phyloP scores from a whole-genome alignment of 78 protist species.

The Bigelowiella natans region DNA sequence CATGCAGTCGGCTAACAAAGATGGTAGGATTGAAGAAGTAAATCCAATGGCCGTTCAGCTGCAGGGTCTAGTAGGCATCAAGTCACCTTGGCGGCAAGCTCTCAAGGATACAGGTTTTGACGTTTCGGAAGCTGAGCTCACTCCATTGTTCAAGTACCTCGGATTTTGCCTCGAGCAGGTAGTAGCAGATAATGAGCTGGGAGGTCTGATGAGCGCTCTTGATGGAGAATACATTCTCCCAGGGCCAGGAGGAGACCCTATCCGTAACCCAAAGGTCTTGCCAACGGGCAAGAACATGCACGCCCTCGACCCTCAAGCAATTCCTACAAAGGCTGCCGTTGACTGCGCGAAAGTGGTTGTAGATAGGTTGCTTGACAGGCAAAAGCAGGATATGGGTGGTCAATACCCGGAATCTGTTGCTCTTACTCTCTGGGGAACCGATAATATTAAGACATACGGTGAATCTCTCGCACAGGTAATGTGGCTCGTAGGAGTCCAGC shows the following conservation, averaged over 20 bases:
- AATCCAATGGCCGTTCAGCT: neutral
- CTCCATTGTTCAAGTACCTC: conserved; percentile 17
- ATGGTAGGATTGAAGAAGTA: conserved; percentile 15
- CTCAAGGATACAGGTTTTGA: neutral
- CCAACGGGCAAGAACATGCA: conserved; percentile 50
- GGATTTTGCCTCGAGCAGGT: conserved; percentile 41
- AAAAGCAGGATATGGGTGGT: conserved; percentile 19
- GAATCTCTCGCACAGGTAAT: conserved; percentile 21
- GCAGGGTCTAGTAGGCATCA: neutral
- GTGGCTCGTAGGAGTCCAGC: conserved; percentile 31
- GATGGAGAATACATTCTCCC: conserved; percentile 27
- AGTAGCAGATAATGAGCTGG: conserved; percentile 46
- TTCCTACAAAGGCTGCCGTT: conserved; percentile 35
- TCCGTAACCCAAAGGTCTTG: conserved; percentile 29
- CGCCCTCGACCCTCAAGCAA: conserved; percentile 51
- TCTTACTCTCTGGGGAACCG: conserved; percentile 38
- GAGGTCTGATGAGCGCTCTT: conserved; percentile 20
- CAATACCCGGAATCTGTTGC: conserved; percentile 39
- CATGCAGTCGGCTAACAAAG: conserved; percentile 6
- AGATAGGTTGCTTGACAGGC: conserved; percentile 33
- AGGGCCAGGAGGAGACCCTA: conserved; percentile 48
- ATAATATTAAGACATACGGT: conserved; percentile 46
- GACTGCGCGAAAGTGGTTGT: conserved; percentile 41
- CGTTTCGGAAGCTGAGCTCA: neutral
- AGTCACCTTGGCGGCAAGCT: conserved; percentile 1